A percentile compares a stretch with the other conserved stretches of the same genome.
Evolutionary conservation across 164 flowering plant genomes (phyloP).

Genomic region (Magnolia changhungtana): DNA sequence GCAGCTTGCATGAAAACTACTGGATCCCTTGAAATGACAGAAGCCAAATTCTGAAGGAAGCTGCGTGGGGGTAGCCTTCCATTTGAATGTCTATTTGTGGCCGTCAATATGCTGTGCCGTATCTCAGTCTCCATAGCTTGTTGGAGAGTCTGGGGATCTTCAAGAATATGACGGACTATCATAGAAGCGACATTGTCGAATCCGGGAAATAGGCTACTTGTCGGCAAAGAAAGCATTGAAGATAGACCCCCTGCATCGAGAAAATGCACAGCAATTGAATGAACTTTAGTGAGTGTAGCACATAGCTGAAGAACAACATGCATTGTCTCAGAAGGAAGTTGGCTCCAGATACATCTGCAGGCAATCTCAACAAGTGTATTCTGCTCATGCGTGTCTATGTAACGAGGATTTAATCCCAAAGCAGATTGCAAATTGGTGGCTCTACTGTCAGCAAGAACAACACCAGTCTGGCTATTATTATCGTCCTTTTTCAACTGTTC

Average conservation of each 20-base stretch:
- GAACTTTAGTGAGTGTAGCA: conserved; percentile 74
- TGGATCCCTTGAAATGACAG: conserved; percentile 86
- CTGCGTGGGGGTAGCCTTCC: conserved; percentile 82
- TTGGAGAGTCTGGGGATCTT: conserved; percentile 97
- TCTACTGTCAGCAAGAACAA: conserved; percentile 58
- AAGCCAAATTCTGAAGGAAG: conserved; percentile 59
- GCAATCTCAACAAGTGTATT: conserved; percentile 83
- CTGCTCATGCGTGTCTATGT: conserved; percentile 52
- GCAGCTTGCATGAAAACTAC: conserved; percentile 84
- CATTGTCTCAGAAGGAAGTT: conserved; percentile 83
- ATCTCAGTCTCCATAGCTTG: conserved; percentile 99
- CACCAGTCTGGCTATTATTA: conserved; percentile 33
- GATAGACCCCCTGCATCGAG: conserved; percentile 79
- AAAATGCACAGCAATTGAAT: conserved; percentile 73
- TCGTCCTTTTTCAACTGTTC: conserved; percentile 62
- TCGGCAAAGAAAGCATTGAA: conserved; percentile 76
- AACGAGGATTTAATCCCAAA: conserved; percentile 32
- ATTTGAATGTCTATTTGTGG: conserved; percentile 70
- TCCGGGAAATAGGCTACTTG: conserved; percentile 82
- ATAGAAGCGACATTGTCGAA: conserved; percentile 87
- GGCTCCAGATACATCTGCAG: conserved; percentile 65
- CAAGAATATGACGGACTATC: conserved; percentile 86
- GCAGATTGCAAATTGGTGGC: conserved; percentile 37
- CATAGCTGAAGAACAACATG: conserved; percentile 90
- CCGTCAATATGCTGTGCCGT: conserved; percentile 60